Base-by-base conservation (phyloP, 345 rosid genomes). In the Erodium maritimum region DNA sequence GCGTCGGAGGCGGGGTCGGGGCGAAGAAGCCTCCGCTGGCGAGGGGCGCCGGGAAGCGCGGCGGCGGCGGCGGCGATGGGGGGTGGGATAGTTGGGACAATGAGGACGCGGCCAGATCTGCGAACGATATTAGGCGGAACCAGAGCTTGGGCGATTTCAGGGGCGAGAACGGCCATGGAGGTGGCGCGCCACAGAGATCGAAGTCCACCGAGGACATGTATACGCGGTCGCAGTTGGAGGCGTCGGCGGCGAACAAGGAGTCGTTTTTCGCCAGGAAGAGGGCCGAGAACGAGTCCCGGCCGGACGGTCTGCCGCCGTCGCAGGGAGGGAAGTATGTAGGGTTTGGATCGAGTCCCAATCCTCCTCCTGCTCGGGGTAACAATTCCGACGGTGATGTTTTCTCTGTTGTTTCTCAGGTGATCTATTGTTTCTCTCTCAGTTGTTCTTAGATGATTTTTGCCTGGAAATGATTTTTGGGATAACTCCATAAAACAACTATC, bases 321-420 rank as follows among this genome's bases (percentile, higher is more conserved):
- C 89, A 83, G 64, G 99, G 96, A 0, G 99, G 99, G 21, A 93
- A 86, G 72, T 93, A 87, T 69, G 95, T 93, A 1, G 99, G 99
- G 23, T 93, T 93, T 55, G 96, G 99, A 73, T 93, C 96, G 7
- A 78, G 80, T 57, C 82, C 91, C 21, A 17, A 11, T 62, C 79
- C 21, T 80, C 83, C 22, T 59, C 83, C 21, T 73, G 75, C 60
- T 65, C 57, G 75, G 64, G 77, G 67, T 5, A 37, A 37, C 46
- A 12, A 79, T 72, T 54, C 80, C 3, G 88, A 83, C 29, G 81
- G 76, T 37, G 96, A 88, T 65, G 89, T 85, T 33, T 69, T 89
- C 50, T 81, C 89, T 72, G 87, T 65, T 54, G 67, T 93, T 65
- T 88, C 98, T 71, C 86, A 91, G 98, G 98, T 88, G 46, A 37